Evolutionary conservation across 1,284 basidiomycete species (phyloP).

Genomic region (Sporisorium iseilematis-ciliati): DNA sequence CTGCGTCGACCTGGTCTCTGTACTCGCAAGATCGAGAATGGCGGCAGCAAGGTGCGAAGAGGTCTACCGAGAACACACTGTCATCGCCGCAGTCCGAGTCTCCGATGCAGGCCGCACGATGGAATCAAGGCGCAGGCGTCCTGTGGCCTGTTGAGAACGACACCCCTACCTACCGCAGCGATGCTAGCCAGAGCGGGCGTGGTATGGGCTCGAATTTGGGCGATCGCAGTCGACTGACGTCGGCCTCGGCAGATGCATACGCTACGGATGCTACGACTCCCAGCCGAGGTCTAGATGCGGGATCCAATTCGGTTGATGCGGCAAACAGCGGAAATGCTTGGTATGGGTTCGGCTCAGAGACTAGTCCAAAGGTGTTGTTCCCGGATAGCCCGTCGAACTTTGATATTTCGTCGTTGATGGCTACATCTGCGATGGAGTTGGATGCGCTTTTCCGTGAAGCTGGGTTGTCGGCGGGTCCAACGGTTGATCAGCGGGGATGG

Average conservation of each 20-base stretch:
- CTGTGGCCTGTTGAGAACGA: constrained; percentile 22
- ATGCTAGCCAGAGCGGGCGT: neutral
- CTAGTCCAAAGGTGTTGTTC: constrained; percentile 37
- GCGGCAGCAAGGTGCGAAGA: constrained; percentile 14
- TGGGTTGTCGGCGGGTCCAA: constrained; percentile 33
- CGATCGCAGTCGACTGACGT: constrained; percentile 9
- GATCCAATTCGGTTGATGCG: constrained; percentile 10
- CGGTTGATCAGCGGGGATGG: constrained; percentile 34
- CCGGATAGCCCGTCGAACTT: constrained; percentile 48
- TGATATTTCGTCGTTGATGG: constrained; percentile 52
- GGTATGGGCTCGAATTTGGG: neutral
- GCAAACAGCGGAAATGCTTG: constrained; percentile 14
- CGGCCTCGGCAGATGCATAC: constrained; percentile 19
- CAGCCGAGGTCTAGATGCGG: constrained; percentile 36
- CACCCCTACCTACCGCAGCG: constrained; percentile 5
- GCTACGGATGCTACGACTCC: constrained; percentile 33
- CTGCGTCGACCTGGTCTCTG: constrained; percentile 21
- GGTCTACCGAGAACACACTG: neutral
- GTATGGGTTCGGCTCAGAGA: constrained; percentile 26
- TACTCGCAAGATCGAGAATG: constrained; percentile 43
- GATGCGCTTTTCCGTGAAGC: constrained; percentile 48
- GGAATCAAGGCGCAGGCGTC: constrained; percentile 6
- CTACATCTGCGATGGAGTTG: constrained; percentile 51
- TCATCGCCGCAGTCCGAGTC: constrained; percentile 11
- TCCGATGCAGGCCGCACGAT: constrained; percentile 4